Evolutionary conservation across 352 stramenopile species (phyloP), one percentile per base, ranked within the genome.

Genomic region (Plasmopara halstedii): DNA sequence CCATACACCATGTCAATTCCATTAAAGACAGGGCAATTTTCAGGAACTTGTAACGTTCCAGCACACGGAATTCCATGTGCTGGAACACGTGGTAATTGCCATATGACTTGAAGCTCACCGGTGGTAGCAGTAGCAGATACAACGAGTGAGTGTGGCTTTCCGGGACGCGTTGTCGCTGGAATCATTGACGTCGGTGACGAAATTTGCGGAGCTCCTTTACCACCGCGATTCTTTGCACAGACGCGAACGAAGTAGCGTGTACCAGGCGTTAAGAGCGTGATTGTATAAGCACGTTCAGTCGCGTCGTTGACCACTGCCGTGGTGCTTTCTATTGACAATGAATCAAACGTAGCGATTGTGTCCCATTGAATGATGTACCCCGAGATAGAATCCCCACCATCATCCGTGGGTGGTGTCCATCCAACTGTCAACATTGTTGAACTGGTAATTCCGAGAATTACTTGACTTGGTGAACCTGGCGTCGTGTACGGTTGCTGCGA

Each of bases 341-440:
- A 95, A 41, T 92, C 80, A 51, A 98, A 98, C 23, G 61, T 80
- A 19, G 74, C 53, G 6, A 75, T 76, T 20, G 88, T 85, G 54
- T 97, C 90, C 89, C 92, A 98, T 54, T 97, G 85, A 9, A 98
- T 72, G 4, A 89, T 46, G 46, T 97, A 98, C 8, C 75, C 74
- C 0, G 74, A 90, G 36, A 98, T 78, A 1, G 58, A 42, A 42
- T 97, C 87, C 39, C 94, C 92, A 15, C 92, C 91, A 39, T 97
- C 67, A 56, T 95, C 87, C 33, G 62, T 50, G 17, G 93, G 93
- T 4, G 73, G 59, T 15, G 67, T 60, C 74, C 85, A 97, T 18
- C 82, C 73, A 19, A 97, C 75, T 4, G 86, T 97, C 26, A 98
- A 69, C 86, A 97, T 95, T 6, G 82, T 96, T 32, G 88, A 74